A percentile compares a stretch with the other conserved stretches of the same genome.
phyloP scores from a whole-genome alignment of 768 basidiomycete genomes.

The Suillus luteus region DNA sequence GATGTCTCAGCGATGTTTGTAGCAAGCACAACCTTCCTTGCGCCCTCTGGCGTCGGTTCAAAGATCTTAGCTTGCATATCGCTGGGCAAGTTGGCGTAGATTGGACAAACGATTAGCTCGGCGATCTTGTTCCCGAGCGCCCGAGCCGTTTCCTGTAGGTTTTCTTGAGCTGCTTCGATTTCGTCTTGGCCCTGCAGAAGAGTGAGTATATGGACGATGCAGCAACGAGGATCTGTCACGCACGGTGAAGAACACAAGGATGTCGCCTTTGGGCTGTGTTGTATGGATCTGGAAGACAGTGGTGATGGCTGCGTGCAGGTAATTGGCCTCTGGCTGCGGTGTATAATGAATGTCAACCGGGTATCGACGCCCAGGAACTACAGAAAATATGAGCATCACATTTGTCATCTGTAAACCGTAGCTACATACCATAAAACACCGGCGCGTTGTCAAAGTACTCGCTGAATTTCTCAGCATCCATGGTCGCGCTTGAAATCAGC shows the following conservation, averaged over 20 bases:
- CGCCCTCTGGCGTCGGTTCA: conserved; percentile 95
- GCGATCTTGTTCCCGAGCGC: conserved; percentile 94
- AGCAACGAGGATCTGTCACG: conserved; percentile 26
- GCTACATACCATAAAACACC: conserved; percentile 79
- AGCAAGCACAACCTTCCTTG: conserved; percentile 95
- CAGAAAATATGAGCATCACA: conserved; percentile 13
- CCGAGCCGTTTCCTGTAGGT: conserved; percentile 91
- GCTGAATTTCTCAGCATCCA: conserved; percentile 98
- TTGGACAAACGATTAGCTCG: conserved; percentile 94
- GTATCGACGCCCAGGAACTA: conserved; percentile 95
- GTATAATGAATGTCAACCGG: conserved; percentile 99
- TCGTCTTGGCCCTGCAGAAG: conserved; percentile 86
- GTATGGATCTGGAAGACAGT: conserved; percentile 99
- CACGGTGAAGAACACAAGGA: conserved; percentile 95
- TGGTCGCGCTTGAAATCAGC: conserved; percentile 93
- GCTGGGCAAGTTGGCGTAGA: conserved; percentile 98
- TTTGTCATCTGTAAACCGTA: conserved; percentile 6
- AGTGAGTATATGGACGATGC: not conserved
- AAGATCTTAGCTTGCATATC: conserved; percentile 99
- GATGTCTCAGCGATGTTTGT: conserved; percentile 99
- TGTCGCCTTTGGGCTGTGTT: conserved; percentile 96
- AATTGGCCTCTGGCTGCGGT: conserved; percentile 98
- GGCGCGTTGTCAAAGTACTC: conserved; percentile 97
- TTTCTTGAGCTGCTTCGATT: conserved; percentile 97
- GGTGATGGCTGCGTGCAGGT: conserved; percentile 97